Evolutionary conservation across 371 early-diverging fungal species (phyloP).

Genomic region (Actinomucor elegans): DNA sequence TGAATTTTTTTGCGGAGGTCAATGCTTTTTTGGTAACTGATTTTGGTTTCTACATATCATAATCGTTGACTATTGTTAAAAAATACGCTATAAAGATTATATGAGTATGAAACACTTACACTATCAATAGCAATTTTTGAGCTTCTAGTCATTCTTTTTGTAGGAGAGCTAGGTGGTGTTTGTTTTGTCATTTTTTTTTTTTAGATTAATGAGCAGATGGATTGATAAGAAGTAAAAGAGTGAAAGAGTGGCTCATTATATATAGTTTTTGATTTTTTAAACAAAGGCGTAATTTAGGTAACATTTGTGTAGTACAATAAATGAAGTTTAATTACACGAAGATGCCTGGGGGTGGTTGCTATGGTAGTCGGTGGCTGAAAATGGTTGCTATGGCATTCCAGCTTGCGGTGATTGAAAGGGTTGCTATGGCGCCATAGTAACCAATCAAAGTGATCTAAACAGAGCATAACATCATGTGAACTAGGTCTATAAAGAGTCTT

Average conservation of each 20-base stretch:
- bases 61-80: neutral
- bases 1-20: neutral
- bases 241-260: neutral
- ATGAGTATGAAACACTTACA: neutral
- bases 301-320: neutral
- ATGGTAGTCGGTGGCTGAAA: neutral
- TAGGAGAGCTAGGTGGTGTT: no score
- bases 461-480: no score
- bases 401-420: no score
- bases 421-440: no score
- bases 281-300: neutral
- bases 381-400: conserved; percentile 4
- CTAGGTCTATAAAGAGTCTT: no score
- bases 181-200: no score
- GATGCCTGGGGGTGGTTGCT: neutral
- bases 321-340: neutral
- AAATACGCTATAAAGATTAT: neutral
- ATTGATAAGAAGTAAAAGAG: neutral
- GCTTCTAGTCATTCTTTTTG: no score
- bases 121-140: no score
- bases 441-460: no score
- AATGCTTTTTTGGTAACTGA: neutral
- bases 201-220: neutral
- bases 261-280: neutral
- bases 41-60: neutral